Evolutionary conservation across 768 basidiomycete genomes (phyloP), one percentile per base, ranked within the genome.

Genomic region (Suillus subluteus): DNA sequence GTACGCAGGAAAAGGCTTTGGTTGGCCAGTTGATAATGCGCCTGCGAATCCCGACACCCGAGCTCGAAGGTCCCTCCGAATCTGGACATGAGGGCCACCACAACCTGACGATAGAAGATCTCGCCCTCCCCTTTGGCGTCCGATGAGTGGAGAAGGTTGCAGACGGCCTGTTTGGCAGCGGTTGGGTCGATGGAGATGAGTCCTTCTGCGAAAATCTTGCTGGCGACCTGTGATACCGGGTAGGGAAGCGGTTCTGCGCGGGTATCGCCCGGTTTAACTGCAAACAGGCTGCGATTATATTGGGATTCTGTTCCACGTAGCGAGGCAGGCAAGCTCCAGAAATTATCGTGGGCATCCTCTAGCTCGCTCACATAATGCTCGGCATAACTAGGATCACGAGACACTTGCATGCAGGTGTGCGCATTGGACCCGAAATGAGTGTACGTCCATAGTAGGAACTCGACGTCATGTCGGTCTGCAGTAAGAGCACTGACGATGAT

Each of bases 211-310:
- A 54, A 18, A 16, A 54, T 16, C 4, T 54, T 54, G 52, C 52
- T 54, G 8, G 52, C 30, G 26, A 54, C 26, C 16, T 54, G 52
- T 16, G 52, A 32, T 30, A 32, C 30, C 26, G 30, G 52, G 9
- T 54, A 32, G 4, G 52, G 52, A 54, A 54, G 52, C 16, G 16
- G 52, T 30, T 54, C 52, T 30, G 26, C 15, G 26, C 52, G 52
- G 26, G 30, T 54, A 23, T 54, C 30, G 8, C 52, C 52, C 3
- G 52, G 26, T 54, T 54, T 26, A 16, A 18, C 26, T 50, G 50
- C 50, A 50, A 54, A 54, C 3, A 54, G 52, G 26, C 52, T 30
- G 52, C 26, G 52, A 23, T 54, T 54, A 30, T 54, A 54, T 54
- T 54, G 26, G 0, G 52, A 15, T 30, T 54, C 52, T 30, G 18